Percentiles rank a stretch among this genome's conserved stretches.
Evolutionary conservation across 345 rosid species (phyloP).

Genomic region (Dovyalis caffra): DNA sequence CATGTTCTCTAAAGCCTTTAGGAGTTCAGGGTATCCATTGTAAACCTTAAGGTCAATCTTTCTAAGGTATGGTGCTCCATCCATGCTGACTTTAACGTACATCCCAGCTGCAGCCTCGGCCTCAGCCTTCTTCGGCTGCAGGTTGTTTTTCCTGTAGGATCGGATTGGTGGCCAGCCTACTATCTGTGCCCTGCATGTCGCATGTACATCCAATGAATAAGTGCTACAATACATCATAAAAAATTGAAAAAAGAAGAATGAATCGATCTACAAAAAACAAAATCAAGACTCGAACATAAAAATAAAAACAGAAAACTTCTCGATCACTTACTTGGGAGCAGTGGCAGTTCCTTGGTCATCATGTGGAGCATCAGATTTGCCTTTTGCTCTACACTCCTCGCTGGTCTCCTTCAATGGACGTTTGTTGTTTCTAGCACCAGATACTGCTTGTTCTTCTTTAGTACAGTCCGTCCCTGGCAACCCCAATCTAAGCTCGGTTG

Average conservation of each 20-base stretch:
- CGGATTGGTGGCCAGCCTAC: slow-evolving; percentile 95
- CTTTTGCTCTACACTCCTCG: slow-evolving; percentile 21
- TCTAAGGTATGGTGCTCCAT: slow-evolving; percentile 28
- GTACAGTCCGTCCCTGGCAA: slow-evolving; percentile 63
- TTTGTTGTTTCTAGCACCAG: slow-evolving; percentile 55
- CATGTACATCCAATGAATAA: neutral
- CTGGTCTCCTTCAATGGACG: slow-evolving; percentile 34
- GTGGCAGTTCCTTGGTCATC: slow-evolving; percentile 40
- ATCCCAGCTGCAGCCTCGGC: slow-evolving; percentile 11
- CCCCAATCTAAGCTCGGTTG: slow-evolving; percentile 85
- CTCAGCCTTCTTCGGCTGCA: slow-evolving; percentile 42
- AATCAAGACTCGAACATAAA: neutral
- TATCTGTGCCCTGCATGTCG: slow-evolving; percentile 52
- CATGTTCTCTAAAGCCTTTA: slow-evolving; percentile 20
- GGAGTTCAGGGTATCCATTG: slow-evolving; percentile 15
- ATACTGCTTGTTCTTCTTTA: slow-evolving; percentile 32
- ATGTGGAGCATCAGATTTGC: slow-evolving; percentile 19
- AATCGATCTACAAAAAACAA: neutral
- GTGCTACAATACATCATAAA: neutral
- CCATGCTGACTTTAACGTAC: slow-evolving; percentile 42
- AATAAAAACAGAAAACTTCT: neutral
- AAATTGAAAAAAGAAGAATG: neutral
- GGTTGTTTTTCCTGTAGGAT: slow-evolving; percentile 69
- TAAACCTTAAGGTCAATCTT: slow-evolving; percentile 22
- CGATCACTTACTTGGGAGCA: slow-evolving; percentile 69